A percentile compares a stretch with the other conserved stretches of the same genome.
phyloP scores from a whole-genome alignment of 2,329 filamentous ascomycete species.

The Ramichloridium luteum region DNA sequence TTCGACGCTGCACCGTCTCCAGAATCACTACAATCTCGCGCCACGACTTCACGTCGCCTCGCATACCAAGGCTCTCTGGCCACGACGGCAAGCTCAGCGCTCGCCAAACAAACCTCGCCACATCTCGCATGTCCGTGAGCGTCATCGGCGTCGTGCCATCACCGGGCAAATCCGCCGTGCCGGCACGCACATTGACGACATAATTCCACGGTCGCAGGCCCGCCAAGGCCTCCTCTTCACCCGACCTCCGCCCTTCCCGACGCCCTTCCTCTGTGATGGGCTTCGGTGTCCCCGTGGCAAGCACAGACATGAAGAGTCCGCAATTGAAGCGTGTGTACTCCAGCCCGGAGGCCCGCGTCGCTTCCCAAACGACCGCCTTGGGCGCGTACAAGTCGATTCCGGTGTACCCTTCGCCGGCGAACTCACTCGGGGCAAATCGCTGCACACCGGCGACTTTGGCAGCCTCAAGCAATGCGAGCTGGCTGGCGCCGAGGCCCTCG shows the following conservation, averaged over 20 bases:
- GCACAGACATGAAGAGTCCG: constrained; percentile 20
- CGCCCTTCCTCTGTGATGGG: constrained; percentile 11
- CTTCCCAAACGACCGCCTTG: constrained; percentile 18
- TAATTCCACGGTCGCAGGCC: constrained; percentile 29
- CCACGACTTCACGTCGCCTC: constrained; percentile 17
- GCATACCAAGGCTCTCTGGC: constrained; percentile 31
- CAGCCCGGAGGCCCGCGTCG: constrained; percentile 12
- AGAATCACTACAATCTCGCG: constrained; percentile 16
- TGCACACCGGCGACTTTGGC: constrained; percentile 47
- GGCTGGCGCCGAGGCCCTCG: constrained; percentile 21
- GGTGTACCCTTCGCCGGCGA: constrained; percentile 22
- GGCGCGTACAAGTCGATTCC: constrained; percentile 16
- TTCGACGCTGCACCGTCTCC: constrained; percentile 19
- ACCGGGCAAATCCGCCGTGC: constrained; percentile 38
- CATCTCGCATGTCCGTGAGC: constrained; percentile 40
- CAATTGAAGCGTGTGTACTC: constrained; percentile 19
- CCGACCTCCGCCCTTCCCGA: constrained; percentile 12
- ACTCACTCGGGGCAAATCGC: constrained; percentile 50
- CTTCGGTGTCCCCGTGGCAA: constrained; percentile 21
- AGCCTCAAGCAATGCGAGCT: constrained; percentile 43
- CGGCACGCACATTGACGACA: constrained; percentile 33
- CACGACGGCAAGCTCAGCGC: constrained; percentile 33
- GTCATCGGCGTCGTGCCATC: constrained; percentile 33
- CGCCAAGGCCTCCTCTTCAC: constrained; percentile 21
- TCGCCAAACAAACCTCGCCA: constrained; percentile 36